A percentile compares a stretch with the other conserved stretches of the same genome.
Conservation (phyloP, 2,329 filamentous ascomycete species). For the Cercospora sp. region DNA sequence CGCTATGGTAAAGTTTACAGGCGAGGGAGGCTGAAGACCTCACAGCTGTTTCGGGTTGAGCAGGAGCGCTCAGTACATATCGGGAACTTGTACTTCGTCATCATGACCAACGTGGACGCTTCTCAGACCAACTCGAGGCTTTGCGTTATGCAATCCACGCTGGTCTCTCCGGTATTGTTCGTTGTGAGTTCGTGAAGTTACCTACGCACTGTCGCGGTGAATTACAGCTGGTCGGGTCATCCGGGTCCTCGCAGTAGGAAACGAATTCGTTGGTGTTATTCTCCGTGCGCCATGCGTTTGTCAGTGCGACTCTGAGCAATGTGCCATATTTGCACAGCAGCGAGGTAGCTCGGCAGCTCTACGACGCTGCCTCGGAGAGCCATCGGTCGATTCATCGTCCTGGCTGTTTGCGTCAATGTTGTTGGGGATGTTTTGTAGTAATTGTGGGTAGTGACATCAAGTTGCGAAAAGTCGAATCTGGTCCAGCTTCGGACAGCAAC, state of each 20-base stretch:
- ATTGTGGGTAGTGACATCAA: not conserved
- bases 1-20: slow-evolving; percentile 3
- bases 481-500: not conserved
- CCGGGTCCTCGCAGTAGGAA: not conserved
- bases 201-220: not conserved
- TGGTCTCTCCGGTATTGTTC: not conserved
- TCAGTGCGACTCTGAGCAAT: not conserved
- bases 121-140: not conserved
- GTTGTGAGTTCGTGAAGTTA: not conserved
- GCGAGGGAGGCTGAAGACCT: slow-evolving; percentile 3
- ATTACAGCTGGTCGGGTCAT: not conserved
- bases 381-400: not conserved
- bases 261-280: not conserved
- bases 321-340: not conserved
- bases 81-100: slow-evolving; percentile 4
- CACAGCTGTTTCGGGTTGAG: not conserved
- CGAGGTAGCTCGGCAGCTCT: not conserved
- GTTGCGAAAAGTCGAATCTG: not conserved
- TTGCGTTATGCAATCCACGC: not conserved
- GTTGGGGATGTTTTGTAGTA: not conserved
- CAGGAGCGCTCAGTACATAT: not conserved
- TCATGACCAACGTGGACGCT: not conserved
- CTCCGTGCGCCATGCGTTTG: not conserved
- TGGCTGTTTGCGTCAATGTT: not conserved
- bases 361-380: not conserved